Evolutionary conservation across 768 basidiomycete genomes (phyloP).

Genomic region (Mycena haematopus): DNA sequence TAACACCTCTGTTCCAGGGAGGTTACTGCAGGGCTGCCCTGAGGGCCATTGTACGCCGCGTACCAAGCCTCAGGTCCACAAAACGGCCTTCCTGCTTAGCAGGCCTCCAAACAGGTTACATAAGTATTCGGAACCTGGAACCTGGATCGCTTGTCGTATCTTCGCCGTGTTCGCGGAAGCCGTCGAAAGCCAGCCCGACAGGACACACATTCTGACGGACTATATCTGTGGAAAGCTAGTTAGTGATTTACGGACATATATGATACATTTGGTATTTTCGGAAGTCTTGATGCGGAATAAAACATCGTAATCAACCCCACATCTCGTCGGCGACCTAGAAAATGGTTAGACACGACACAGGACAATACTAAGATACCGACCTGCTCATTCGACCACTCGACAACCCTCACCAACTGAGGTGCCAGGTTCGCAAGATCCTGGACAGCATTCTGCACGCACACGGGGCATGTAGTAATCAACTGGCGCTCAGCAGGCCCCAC

Average conservation of each 20-base stretch:
- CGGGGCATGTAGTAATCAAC: slow-evolving; percentile 5
- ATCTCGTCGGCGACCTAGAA: slow-evolving; percentile 8
- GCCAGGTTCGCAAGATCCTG: slow-evolving; percentile 15
- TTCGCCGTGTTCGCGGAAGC: too few relatives aligned
- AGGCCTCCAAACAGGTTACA: too few relatives aligned
- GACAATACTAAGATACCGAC: background rate
- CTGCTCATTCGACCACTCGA: slow-evolving; percentile 14
- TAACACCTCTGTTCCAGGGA: too few relatives aligned
- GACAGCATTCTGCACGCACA: slow-evolving; percentile 11
- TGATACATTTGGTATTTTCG: background rate
- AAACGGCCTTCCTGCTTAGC: too few relatives aligned
- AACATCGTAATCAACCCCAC: slow-evolving; percentile 1
- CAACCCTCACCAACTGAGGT: slow-evolving; percentile 3
- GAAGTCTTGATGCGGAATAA: background rate
- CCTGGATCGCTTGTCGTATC: too few relatives aligned
- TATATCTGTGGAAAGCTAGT: too few relatives aligned
- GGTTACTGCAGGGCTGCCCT: too few relatives aligned
- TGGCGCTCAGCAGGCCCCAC: slow-evolving; percentile 3
- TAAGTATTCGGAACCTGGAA: too few relatives aligned
- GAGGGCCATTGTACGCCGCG: too few relatives aligned
- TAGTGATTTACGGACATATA: background rate
- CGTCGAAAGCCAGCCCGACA: too few relatives aligned
- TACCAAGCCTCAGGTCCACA: too few relatives aligned
- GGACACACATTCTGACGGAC: too few relatives aligned
- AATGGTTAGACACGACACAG: background rate